Conservation (phyloP, 2,329 filamentous ascomycete genomes). For the Myriosclerotinia scirpicola region DNA sequence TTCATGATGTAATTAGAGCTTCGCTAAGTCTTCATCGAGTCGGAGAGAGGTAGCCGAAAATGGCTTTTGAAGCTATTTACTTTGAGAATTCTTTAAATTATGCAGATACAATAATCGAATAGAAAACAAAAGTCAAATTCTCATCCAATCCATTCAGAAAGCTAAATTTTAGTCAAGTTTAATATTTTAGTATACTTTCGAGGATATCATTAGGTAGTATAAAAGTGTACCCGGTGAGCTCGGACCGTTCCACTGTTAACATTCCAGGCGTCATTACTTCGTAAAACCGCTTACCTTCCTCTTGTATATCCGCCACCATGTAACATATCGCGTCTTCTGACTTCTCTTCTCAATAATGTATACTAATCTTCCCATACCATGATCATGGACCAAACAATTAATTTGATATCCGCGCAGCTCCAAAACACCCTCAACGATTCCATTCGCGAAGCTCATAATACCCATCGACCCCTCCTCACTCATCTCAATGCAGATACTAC, state of each 20-base stretch:
- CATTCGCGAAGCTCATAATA: constrained; percentile 7
- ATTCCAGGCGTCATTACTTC: constrained; percentile 1
- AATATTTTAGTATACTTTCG: background rate
- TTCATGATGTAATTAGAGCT: no score
- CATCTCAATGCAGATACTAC: constrained; percentile 68
- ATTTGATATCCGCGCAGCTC: constrained; percentile 3
- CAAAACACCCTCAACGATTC: background rate
- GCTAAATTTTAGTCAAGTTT: background rate
- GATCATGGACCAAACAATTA: constrained; percentile 12
- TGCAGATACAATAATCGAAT: no score
- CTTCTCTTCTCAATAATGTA: background rate
- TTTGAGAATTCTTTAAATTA: no score
- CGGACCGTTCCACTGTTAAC: background rate
- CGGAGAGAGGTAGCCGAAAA: background rate
- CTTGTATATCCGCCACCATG: background rate
- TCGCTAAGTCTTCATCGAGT: background rate
- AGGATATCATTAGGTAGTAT: background rate
- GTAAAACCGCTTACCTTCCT: background rate
- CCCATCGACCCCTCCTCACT: constrained; percentile 54
- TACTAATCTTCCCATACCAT: background rate
- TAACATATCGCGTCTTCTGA: background rate
- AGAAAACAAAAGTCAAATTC: no score
- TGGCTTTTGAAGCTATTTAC: background rate
- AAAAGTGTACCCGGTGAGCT: background rate
- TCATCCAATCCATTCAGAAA: no score